Base-by-base conservation (phyloP, 1,284 basidiomycete species). In the Pseudozyma tsukubaensis region DNA sequence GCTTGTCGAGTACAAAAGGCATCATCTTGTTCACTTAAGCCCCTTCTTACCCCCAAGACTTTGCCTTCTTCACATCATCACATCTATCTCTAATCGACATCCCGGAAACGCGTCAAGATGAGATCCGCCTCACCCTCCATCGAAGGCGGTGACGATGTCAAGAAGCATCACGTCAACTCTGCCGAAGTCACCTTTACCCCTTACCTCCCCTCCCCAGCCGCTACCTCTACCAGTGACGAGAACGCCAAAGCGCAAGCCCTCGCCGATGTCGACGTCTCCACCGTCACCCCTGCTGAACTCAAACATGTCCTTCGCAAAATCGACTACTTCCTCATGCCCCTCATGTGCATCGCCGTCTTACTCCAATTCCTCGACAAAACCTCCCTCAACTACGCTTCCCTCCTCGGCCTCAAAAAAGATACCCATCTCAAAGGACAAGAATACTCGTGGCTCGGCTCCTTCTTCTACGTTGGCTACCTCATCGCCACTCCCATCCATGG, bases 391-490 rank as follows among this genome's bases (percentile, higher is more conserved):
- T 82, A 80, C 56, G 76, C 75, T 55, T 66, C 64, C 48, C 70
- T 84, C n/a, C 67, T 83, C 44, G 79, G 79, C 10, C 36, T 85
- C 8, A 68, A 75, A 16, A 59, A 62, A 16, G 83, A 83, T 50
- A 61, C 69, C 11, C n/a, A 78, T 24, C 59, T 85, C 7, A 57
- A 62, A 6, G 75, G 74, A 4, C 59, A 72, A 9, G 64, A 85
- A 36, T 85, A 81, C 60, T 67, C 65, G 1, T 84, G 81, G 80
- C 62, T 83, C 3, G 78, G 78, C 10, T 50, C 63, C 8, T 59
- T 71, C 4, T 88, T 72, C 73, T 80, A 82, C 50, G 60, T 77
- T 32, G 81, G 80, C 21, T 84, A 83, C 50, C 71, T 74, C 16
- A 37, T 79, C 21, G 67, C 72, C 5, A 67, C 69, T 0, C 72